These are phyloP conservation scores for Mrakia gelida DNA, from an alignment of 768 basidiomycete genomes.

Conservation along the genomic window DNA sequence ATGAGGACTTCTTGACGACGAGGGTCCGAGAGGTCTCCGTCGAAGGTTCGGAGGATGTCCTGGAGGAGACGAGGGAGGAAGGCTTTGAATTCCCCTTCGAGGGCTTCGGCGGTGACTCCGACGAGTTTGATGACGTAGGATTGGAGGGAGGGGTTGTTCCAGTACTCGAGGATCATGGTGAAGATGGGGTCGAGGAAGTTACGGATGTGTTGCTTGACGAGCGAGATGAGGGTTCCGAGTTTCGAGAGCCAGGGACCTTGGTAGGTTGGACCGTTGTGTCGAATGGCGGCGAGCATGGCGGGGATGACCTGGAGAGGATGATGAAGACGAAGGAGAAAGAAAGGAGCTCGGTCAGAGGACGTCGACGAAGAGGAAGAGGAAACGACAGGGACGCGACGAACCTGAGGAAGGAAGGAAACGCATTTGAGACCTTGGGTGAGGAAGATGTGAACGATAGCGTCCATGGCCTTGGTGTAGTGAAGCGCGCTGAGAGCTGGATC, in stretches of 20 bases:
- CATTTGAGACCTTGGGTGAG: slow-evolving; percentile 96
- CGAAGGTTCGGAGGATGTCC: slow-evolving; percentile 82
- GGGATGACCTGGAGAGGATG: slow-evolving; percentile 63
- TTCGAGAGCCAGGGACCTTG: slow-evolving; percentile 95
- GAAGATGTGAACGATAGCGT: slow-evolving; percentile 98
- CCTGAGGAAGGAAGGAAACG: slow-evolving; percentile 90
- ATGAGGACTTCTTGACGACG: slow-evolving; percentile 61
- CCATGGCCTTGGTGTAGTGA: slow-evolving; percentile 82
- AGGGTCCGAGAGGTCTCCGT: slow-evolving; percentile 79
- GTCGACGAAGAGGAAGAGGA: background rate
- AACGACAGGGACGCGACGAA: slow-evolving; percentile 41
- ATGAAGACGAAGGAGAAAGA: background rate
- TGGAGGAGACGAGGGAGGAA: slow-evolving; percentile 88
- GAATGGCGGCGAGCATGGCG: slow-evolving; percentile 83
- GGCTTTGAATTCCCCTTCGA: slow-evolving; percentile 96
- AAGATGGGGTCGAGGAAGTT: slow-evolving; percentile 85
- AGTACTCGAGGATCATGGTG: slow-evolving; percentile 77
- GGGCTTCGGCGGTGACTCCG: slow-evolving; percentile 83
- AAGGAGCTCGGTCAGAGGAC: background rate
- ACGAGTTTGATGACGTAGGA: slow-evolving; percentile 87
- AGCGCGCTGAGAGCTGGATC: slow-evolving; percentile 80
- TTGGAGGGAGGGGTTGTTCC: slow-evolving; percentile 76
- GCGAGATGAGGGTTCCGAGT: slow-evolving; percentile 86
- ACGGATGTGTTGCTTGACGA: slow-evolving; percentile 95
- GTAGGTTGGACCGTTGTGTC: slow-evolving; percentile 64